Conservation (phyloP, 1,284 basidiomycete genomes). For the Farysia itapuensis region DNA sequence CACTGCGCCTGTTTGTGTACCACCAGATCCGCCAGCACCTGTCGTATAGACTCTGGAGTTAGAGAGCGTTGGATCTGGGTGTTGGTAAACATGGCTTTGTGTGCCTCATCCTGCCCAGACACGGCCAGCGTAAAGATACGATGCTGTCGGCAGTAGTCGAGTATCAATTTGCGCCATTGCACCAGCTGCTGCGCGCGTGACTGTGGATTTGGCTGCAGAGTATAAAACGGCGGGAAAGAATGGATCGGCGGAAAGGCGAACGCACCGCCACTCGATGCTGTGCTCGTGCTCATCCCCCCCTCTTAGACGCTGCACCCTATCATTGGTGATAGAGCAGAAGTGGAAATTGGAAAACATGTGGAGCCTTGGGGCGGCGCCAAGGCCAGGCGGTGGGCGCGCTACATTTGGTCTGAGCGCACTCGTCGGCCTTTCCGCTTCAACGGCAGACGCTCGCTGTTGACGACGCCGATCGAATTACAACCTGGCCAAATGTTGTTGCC, state of each 20-base stretch:
- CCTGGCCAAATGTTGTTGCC: too few relatives aligned
- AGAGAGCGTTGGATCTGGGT: conserved; percentile 24
- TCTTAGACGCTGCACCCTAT: too few relatives aligned
- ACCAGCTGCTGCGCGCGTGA: conserved; percentile 62
- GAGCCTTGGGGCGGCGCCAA: too few relatives aligned
- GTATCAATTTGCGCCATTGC: conserved; percentile 63
- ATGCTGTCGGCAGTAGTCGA: conserved; percentile 61
- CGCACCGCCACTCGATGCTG: neutral
- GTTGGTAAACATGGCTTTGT: conserved; percentile 18
- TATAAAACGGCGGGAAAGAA: conserved; percentile 66
- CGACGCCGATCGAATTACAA: too few relatives aligned
- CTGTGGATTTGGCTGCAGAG: conserved; percentile 64
- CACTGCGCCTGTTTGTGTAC: conserved; percentile 31
- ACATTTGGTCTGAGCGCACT: too few relatives aligned
- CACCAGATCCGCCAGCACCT: conserved; percentile 40
- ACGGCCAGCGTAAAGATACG: conserved; percentile 61
- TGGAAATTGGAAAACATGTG: too few relatives aligned
- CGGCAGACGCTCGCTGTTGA: too few relatives aligned
- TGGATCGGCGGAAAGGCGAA: conserved; percentile 63
- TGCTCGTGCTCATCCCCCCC: neutral
- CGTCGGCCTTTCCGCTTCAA: too few relatives aligned
- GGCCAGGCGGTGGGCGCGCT: too few relatives aligned
- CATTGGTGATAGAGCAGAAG: neutral
- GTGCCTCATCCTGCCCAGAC: conserved; percentile 4
- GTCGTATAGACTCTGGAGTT: conserved; percentile 22